Conservation (phyloP, 2,329 filamentous ascomycete genomes). For the Mariannaea elegans region DNA sequence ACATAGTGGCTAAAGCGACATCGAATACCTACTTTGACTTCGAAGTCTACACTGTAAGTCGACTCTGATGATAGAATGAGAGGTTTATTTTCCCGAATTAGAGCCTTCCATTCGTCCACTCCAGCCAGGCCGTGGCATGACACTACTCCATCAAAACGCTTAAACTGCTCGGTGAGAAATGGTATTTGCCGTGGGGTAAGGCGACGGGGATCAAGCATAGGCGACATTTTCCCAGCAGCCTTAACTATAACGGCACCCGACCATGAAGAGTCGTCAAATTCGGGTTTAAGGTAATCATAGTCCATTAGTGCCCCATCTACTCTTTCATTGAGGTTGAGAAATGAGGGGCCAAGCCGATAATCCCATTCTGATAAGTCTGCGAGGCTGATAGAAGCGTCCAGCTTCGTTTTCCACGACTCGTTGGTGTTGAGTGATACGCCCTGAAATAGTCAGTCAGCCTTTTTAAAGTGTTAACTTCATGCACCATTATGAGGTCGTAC, state of each 20-base stretch:
- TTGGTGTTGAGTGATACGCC: neutral
- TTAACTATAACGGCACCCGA: neutral
- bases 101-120: slow-evolving; percentile 5
- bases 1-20: neutral
- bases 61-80: neutral
- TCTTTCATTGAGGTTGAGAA: slow-evolving; percentile 12
- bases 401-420: slow-evolving; percentile 9
- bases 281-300: neutral
- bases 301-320: neutral
- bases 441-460: neutral
- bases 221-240: slow-evolving; percentile 14
- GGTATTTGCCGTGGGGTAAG: slow-evolving; percentile 11
- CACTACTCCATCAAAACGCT: slow-evolving; percentile 9
- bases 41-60: slow-evolving; percentile 7
- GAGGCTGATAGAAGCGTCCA: neutral
- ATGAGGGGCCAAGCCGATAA: slow-evolving; percentile 14
- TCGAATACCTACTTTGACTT: slow-evolving; percentile 5
- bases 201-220: slow-evolving; percentile 11
- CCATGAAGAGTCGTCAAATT: slow-evolving; percentile 14
- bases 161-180: slow-evolving; percentile 1
- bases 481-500: too few relatives aligned
- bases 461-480: too few relatives aligned
- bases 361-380: slow-evolving; percentile 15
- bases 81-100: neutral
- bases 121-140: neutral